Evolutionary conservation across 139 green algal genomes (phyloP).

Genomic region (Desmodesmus armatus): DNA sequence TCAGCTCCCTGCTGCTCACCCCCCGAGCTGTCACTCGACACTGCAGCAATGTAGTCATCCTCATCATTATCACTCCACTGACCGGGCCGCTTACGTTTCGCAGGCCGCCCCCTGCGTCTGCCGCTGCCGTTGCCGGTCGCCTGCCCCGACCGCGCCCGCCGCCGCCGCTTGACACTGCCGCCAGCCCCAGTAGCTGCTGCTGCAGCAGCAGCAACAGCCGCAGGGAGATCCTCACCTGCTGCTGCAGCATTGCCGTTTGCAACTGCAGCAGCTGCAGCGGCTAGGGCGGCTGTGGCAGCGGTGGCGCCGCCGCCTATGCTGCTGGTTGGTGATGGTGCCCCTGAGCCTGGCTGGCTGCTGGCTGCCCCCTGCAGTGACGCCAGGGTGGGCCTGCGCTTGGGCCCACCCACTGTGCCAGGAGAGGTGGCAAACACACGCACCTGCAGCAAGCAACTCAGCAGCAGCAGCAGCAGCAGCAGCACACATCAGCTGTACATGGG

Average conservation of each 20-base stretch:
- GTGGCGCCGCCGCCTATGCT: no score
- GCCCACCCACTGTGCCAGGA: background rate
- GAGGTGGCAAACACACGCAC: background rate
- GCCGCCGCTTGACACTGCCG: background rate
- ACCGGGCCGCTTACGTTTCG: constrained; percentile 18
- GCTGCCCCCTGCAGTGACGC: no score
- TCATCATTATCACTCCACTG: constrained; percentile 19
- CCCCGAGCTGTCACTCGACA: background rate
- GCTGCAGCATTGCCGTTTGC: background rate
- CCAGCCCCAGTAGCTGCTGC: background rate
- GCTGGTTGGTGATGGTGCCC: no score
- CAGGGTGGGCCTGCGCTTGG: no score
- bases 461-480: background rate
- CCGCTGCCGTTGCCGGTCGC: background rate
- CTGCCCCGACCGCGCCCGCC: background rate
- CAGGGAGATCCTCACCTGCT: background rate
- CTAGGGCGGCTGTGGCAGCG: no score
- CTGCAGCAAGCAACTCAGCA: constrained; percentile 2
- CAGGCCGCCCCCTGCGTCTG: background rate
- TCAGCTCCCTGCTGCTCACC: background rate
- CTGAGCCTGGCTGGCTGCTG: no score
- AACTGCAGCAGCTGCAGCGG: background rate
- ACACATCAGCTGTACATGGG: background rate
- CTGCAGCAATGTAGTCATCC: background rate
- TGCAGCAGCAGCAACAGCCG: background rate